phyloP scores from a whole-genome alignment of 2,329 filamentous ascomycete genomes.

The Xylaria sp. region DNA sequence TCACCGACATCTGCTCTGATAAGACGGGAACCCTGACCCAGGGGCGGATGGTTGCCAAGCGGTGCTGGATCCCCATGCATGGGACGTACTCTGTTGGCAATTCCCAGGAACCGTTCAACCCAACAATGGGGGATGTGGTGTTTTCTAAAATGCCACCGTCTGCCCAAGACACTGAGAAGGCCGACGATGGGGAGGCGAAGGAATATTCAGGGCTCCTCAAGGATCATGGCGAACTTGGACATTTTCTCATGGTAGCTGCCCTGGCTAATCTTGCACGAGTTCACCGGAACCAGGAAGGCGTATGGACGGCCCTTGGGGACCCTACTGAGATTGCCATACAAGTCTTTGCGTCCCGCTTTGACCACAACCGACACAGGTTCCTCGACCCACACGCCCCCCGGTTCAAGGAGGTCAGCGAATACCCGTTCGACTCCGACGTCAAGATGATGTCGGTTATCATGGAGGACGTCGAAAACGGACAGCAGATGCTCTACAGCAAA shows the following conservation, averaged over 20 bases:
- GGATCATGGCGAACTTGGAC: too few species aligned
- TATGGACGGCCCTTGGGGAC: conserved; percentile 66
- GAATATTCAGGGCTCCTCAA: too few species aligned
- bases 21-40: conserved; percentile 71
- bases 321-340: conserved; percentile 76
- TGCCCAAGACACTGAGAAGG: too few species aligned
- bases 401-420: conserved; percentile 61
- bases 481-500: conserved; percentile 56
- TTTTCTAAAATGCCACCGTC: too few species aligned
- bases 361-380: conserved; percentile 52
- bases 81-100: conserved; percentile 56
- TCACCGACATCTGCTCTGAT: conserved; percentile 73
- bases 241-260: too few species aligned
- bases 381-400: conserved; percentile 41
- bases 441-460: conserved; percentile 78
- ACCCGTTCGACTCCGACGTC: conserved; percentile 72
- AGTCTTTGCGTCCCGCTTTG: conserved; percentile 73
- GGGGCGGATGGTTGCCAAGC: conserved; percentile 67
- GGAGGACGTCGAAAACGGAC: conserved; percentile 38
- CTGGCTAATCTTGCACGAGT: conserved; percentile 50
- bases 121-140: too few species aligned
- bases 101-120: conserved; percentile 63
- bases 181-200: too few species aligned
- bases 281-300: conserved; percentile 47
- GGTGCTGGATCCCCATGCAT: conserved; percentile 61